phyloP scores from a whole-genome alignment of 2,329 filamentous ascomycete genomes.

The Venturia aucupariae region DNA sequence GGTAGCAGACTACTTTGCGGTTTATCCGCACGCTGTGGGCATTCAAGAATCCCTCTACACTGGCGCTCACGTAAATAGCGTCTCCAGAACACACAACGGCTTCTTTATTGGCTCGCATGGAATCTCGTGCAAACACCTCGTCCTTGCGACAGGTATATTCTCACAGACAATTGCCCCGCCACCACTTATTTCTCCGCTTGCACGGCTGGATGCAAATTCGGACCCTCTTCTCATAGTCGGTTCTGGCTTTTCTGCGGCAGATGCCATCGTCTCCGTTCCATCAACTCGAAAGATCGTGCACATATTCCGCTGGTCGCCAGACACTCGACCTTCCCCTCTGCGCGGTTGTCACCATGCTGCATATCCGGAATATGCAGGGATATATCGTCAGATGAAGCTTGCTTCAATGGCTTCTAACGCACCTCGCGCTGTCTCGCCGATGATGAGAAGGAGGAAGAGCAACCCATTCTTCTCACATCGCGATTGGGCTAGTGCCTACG shows the following conservation, averaged over 20 bases:
- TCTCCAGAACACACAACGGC: constrained; percentile 36
- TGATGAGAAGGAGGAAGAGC: constrained; percentile 25
- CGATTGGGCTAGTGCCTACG: constrained; percentile 43
- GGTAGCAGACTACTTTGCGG: constrained; percentile 46
- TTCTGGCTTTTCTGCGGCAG: constrained; percentile 54
- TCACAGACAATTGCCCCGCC: constrained; percentile 44
- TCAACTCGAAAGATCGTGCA: constrained; percentile 47
- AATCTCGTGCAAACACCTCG: constrained; percentile 46
- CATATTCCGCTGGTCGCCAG: constrained; percentile 50
- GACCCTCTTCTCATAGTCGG: constrained; percentile 47
- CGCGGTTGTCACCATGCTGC: constrained; percentile 50
- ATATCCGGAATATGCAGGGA: constrained; percentile 52
- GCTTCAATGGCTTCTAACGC: constrained; percentile 24
- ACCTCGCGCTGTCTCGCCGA: constrained; percentile 14
- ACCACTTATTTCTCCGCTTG: constrained; percentile 38
- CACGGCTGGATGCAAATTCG: constrained; percentile 20
- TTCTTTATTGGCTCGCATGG: constrained; percentile 44
- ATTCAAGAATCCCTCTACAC: constrained; percentile 41
- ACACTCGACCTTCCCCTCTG: constrained; percentile 46
- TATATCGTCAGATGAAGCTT: constrained; percentile 52
- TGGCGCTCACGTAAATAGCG: constrained; percentile 31
- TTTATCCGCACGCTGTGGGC: constrained; percentile 44
- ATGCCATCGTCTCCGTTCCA: constrained; percentile 48
- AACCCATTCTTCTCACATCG: constrained; percentile 39
- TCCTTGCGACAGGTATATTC: constrained; percentile 52